phyloP scores from a whole-genome alignment of 2,329 filamentous ascomycete genomes.

The Pseudogymnoascus sp. region DNA sequence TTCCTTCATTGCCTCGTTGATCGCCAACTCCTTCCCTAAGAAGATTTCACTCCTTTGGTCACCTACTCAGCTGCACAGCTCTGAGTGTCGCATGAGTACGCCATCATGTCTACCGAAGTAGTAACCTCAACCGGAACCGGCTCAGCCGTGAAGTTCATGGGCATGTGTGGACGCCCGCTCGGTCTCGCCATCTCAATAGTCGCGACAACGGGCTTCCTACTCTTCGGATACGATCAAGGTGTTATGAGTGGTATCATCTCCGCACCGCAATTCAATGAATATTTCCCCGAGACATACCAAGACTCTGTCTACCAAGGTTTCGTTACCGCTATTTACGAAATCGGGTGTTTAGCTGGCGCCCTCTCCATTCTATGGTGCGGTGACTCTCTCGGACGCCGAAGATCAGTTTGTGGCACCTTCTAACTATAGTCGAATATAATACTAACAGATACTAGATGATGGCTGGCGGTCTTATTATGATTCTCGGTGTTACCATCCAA shows the following conservation, averaged over 20 bases:
- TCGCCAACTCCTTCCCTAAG: neutral
- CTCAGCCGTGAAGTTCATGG: conserved; percentile 44
- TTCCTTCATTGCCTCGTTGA: neutral
- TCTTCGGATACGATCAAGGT: conserved; percentile 85
- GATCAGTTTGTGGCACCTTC: conserved; percentile 49
- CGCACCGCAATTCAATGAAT: conserved; percentile 67
- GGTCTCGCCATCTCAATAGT: conserved; percentile 64
- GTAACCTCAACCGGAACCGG: neutral
- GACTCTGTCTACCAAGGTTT: conserved; percentile 37
- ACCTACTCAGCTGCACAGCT: neutral
- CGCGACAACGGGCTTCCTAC: conserved; percentile 71
- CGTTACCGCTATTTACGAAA: conserved; percentile 50
- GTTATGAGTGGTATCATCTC: conserved; percentile 73
- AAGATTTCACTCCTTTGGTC: neutral
- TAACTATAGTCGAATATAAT: conserved; percentile 33
- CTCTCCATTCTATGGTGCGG: conserved; percentile 42
- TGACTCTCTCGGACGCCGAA: conserved; percentile 49
- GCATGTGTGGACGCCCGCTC: conserved; percentile 57
- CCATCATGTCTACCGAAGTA: neutral
- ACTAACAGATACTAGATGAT: conserved; percentile 37
- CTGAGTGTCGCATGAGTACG: conserved; percentile 2
- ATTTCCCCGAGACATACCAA: conserved; percentile 63
- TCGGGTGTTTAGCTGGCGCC: conserved; percentile 47
- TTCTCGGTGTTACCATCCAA: conserved; percentile 46
- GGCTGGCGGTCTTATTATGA: conserved; percentile 49